Evolutionary conservation across 2,329 filamentous ascomycete species (phyloP), one percentile per base, ranked within the genome.

Genomic region (Grosmannia huntii): DNA sequence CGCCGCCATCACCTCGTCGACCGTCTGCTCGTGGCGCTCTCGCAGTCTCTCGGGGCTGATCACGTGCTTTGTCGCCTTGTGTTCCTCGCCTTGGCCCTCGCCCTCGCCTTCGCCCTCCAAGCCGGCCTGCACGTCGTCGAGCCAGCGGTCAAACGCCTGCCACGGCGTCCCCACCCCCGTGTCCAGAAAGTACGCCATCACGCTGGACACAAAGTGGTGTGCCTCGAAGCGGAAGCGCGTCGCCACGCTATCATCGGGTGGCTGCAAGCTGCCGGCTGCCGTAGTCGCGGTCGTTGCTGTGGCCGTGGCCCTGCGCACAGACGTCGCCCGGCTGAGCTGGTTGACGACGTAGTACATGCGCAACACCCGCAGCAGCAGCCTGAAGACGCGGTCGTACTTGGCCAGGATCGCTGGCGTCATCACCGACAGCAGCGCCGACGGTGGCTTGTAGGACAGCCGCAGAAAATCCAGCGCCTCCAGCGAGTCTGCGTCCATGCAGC

Each of bases 381-480:
- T 87, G 74, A 96, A 97, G 41, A 96, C 79, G 53, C 79, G 77
- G 68, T 97, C 94, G 66, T 96, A 97, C 64, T 90, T 90, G 57
- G 83, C 75, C 12, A 97, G 72, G 1, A 86, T 79, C 0, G 76
- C 69, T 0, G 83, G 76, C 0, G 89, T 90, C 49, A 99, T 84
- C 61, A 97, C 78, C 0, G 84, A 76, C 48, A 84, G 77, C 0
- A 97, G 75, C 1, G 89, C 82, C 0, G 80, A 70, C 0, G 90
- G 86, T 0, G 90, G 79, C 48, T 86, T 87, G 71, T 96, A 97
- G 52, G 90, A 87, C 9, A 99, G 74, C 1, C 89, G 83, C 19
- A 99, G 76, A 66, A 99, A 97, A 70, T 97, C 94, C n/a, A 97
- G 76, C 0, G 94, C 94, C 67, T 92, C 85, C 21, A 97, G 78